Percentiles rank a stretch among this genome's conserved stretches.
Conservation (phyloP, 805 yeast genomes). For the Myxozyma mucilagina region DNA sequence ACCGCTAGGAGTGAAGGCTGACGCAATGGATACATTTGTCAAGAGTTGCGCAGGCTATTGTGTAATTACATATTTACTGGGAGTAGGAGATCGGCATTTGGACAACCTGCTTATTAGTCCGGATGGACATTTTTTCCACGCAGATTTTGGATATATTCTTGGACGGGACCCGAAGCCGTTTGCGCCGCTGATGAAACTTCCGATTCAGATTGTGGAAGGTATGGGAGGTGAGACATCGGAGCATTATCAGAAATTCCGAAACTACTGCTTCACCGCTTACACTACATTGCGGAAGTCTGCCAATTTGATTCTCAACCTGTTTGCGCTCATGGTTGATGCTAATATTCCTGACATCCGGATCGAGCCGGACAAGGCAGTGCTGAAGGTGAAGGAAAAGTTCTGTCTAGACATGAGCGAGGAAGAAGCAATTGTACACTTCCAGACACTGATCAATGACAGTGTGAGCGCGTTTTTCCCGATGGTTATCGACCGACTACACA, state of each 20-base stretch:
- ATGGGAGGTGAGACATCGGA: slow-evolving; percentile 92
- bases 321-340: slow-evolving; percentile 91
- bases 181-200: slow-evolving; percentile 97
- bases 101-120: slow-evolving; percentile 82
- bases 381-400: slow-evolving; percentile 86
- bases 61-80: slow-evolving; percentile 88
- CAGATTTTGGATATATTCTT: slow-evolving; percentile 93
- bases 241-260: slow-evolving; percentile 81
- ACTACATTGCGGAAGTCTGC: slow-evolving; percentile 87
- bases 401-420: slow-evolving; percentile 92
- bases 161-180: slow-evolving; percentile 98
- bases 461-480: slow-evolving; percentile 92
- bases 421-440: slow-evolving; percentile 93
- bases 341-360: slow-evolving; percentile 84
- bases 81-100: slow-evolving; percentile 96
- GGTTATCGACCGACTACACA: slow-evolving; percentile 91
- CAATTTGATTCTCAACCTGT: slow-evolving; percentile 82
- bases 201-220: slow-evolving; percentile 94
- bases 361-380: slow-evolving; percentile 83
- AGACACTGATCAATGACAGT: slow-evolving; percentile 87
- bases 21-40: slow-evolving; percentile 90
- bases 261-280: slow-evolving; percentile 92
- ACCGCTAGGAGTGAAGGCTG: slow-evolving; percentile 50
- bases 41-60: slow-evolving; percentile 94
- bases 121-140: slow-evolving; percentile 92